These are phyloP conservation scores for Xylaria sp. DNA, from an alignment of 2,329 filamentous ascomycete genomes.

Conservation along the genomic window DNA sequence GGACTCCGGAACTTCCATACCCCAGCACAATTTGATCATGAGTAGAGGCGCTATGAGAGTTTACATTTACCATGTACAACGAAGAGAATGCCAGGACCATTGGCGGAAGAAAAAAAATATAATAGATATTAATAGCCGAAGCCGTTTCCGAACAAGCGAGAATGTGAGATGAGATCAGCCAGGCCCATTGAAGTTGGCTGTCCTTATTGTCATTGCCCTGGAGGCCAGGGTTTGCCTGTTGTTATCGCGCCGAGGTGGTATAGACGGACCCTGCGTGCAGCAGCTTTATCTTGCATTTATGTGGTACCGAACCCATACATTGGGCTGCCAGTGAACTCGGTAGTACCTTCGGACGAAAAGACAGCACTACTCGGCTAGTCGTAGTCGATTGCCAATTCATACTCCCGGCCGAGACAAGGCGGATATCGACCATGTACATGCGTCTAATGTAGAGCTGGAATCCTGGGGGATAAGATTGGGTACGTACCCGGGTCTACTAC, in stretches of 20 bases:
- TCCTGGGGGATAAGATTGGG: constrained; percentile 11
- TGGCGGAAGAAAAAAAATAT: constrained; percentile 16
- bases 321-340: constrained; percentile 4
- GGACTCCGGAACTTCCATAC: constrained; percentile 23
- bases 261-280: constrained; percentile 25
- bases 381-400: neutral
- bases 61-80: constrained; percentile 31
- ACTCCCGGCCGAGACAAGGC: neutral
- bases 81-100: constrained; percentile 15
- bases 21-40: constrained; percentile 24
- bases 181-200: constrained; percentile 3
- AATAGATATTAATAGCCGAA: constrained; percentile 22
- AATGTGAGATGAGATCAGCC: constrained; percentile 30
- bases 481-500: neutral
- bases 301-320: constrained; percentile 26
- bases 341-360: constrained; percentile 17
- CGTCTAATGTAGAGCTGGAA: neutral
- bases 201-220: constrained; percentile 1
- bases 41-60: constrained; percentile 25
- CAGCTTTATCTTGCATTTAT: constrained; percentile 34
- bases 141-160: constrained; percentile 7
- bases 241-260: constrained; percentile 28
- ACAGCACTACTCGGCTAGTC: neutral
- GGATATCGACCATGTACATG: neutral
- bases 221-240: constrained; percentile 14